These are phyloP conservation scores for Aphanomyces astaci DNA, from an alignment of 352 stramenopile species.

Conservation along the genomic window DNA sequence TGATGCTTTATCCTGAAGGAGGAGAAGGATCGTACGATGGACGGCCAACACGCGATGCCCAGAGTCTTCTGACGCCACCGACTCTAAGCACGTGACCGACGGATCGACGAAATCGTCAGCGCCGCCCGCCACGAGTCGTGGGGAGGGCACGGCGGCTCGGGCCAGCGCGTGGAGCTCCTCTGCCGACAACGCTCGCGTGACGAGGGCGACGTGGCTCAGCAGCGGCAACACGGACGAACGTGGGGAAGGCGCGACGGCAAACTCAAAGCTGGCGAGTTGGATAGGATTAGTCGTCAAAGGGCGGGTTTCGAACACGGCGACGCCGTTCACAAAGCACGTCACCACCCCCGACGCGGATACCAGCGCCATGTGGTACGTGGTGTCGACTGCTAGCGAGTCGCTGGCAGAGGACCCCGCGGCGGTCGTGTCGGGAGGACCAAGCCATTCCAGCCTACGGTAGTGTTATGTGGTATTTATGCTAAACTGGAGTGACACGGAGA, in stretches of 20 bases:
- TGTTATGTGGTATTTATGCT: background rate
- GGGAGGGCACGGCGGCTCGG: constrained; percentile 38
- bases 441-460: background rate
- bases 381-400: background rate
- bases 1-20: no score
- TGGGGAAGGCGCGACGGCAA: background rate
- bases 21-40: constrained; percentile 46
- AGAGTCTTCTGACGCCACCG: constrained; percentile 33
- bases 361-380: constrained; percentile 12
- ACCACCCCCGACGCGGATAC: background rate
- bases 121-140: constrained; percentile 36
- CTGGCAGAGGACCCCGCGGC: background rate
- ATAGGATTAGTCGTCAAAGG: no score
- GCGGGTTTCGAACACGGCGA: background rate
- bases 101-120: background rate
- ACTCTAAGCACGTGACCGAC: background rate
- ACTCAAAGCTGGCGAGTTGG: background rate
- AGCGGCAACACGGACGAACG: background rate
- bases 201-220: constrained; percentile 8
- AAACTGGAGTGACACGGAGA: no score
- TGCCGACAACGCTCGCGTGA: background rate
- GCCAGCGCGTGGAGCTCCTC: background rate
- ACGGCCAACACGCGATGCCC: constrained; percentile 46
- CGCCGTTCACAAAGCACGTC: background rate
- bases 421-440: background rate